Percentiles rank a stretch among this genome's conserved stretches.
phyloP scores from a whole-genome alignment of 805 yeast genomes.

The Lachancea lanzarotensis region DNA sequence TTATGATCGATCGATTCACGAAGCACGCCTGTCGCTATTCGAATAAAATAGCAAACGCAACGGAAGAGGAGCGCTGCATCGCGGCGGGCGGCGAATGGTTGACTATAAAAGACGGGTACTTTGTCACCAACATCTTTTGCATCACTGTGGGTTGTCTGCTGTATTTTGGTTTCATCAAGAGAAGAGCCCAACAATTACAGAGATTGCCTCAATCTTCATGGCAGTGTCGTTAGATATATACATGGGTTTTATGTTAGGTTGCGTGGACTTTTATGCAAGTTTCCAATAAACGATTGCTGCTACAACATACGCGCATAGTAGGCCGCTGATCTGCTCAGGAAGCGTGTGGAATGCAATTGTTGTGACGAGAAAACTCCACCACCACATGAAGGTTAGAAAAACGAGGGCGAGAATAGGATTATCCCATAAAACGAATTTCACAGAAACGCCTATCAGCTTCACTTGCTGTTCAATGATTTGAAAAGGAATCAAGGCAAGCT shows the following conservation, averaged over 20 bases:
- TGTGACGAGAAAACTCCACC: constrained; percentile 84
- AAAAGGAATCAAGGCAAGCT: constrained; percentile 13
- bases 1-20: constrained; percentile 75
- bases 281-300: constrained; percentile 15
- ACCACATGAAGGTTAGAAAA: constrained; percentile 50
- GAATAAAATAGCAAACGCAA: constrained; percentile 24
- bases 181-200: constrained; percentile 60
- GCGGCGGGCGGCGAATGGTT: constrained; percentile 50
- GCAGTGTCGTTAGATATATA: constrained; percentile 39
- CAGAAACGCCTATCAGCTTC: not conserved
- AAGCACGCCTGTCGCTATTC: constrained; percentile 46
- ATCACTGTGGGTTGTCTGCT: constrained; percentile 57
- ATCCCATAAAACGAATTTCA: constrained; percentile 15
- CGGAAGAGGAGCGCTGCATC: constrained; percentile 45
- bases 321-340: constrained; percentile 66
- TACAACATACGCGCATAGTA: constrained; percentile 51
- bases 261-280: not conserved
- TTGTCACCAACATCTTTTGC: constrained; percentile 67
- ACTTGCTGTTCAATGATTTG: constrained; percentile 1
- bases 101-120: constrained; percentile 72
- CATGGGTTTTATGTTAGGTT: not conserved
- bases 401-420: constrained; percentile 29
- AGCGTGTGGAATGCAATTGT: constrained; percentile 78
- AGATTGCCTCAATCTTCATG: constrained; percentile 66
- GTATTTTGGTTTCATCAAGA: constrained; percentile 59